Conservation (phyloP, 2,329 filamentous ascomycete genomes). For the Canariomyces notabilis region DNA sequence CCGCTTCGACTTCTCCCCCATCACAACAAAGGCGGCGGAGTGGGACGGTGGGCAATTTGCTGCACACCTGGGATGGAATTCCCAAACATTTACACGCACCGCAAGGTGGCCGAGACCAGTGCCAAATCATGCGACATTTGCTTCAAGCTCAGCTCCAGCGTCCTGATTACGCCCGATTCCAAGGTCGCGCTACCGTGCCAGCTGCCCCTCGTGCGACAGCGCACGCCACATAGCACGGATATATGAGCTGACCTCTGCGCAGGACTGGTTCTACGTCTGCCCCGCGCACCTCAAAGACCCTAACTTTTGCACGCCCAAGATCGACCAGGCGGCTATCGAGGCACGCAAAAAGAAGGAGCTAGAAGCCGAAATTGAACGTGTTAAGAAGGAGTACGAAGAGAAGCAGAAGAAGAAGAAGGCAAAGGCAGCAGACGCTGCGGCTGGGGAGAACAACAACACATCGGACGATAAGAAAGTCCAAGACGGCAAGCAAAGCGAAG, state of each 20-base stretch:
- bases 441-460: conserved; percentile 46
- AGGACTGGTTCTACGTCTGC: conserved; percentile 92
- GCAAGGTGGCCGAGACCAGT: conserved; percentile 78
- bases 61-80: conserved; percentile 44
- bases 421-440: conserved; percentile 61
- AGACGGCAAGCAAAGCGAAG: conserved; percentile 40
- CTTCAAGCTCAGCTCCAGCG: conserved; percentile 80
- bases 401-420: conserved; percentile 62
- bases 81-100: conserved; percentile 77
- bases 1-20: background rate
- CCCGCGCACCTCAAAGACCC: conserved; percentile 74
- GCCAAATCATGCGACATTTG: conserved; percentile 86
- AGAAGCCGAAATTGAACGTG: conserved; percentile 57
- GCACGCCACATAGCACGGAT: too few species aligned
- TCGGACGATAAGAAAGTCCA: conserved; percentile 39
- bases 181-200: conserved; percentile 54
- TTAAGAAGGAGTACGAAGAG: conserved; percentile 75
- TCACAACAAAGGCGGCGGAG: background rate
- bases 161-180: conserved; percentile 83
- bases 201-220: too few species aligned
- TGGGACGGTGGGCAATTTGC: background rate
- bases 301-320: conserved; percentile 71
- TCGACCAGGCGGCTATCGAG: conserved; percentile 62
- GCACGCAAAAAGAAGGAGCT: conserved; percentile 61
- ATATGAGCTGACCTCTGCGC: background rate